A percentile compares a stretch with the other conserved stretches of the same genome.
These are phyloP conservation scores for Begonia fuchsioides DNA, from an alignment of 306 rosid species.

Conservation along the genomic window DNA sequence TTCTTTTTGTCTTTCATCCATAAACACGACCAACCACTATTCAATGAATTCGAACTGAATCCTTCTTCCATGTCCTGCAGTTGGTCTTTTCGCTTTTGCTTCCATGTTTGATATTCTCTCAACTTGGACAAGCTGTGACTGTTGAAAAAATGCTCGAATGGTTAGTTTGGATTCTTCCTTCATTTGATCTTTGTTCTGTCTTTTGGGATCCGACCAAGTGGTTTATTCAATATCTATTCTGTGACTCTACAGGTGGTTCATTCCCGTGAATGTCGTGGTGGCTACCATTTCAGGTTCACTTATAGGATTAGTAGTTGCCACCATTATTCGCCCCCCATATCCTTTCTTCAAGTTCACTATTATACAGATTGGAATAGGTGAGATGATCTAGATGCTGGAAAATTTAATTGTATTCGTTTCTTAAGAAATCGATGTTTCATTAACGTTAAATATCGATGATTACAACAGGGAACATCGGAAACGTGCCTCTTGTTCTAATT, in stretches of 20 bases:
- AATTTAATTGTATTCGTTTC: too few relatives aligned
- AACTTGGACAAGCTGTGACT: slow-evolving; percentile 79
- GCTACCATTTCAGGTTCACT: slow-evolving; percentile 55
- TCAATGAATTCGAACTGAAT: slow-evolving; percentile 1
- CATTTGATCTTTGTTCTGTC: background rate
- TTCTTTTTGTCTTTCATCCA: too few relatives aligned
- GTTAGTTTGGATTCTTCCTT: slow-evolving; percentile 23
- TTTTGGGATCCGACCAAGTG: background rate
- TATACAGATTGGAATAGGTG: slow-evolving; percentile 84
- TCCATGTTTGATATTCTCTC: slow-evolving; percentile 90
- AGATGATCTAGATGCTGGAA: too few relatives aligned
- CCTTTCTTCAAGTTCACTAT: slow-evolving; percentile 92
- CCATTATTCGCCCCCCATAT: slow-evolving; percentile 65
- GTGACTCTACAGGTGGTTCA: slow-evolving; percentile 78
- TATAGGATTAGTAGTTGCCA: slow-evolving; percentile 67
- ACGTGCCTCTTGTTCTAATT: slow-evolving; percentile 90
- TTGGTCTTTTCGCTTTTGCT: slow-evolving; percentile 83
- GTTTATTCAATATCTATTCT: slow-evolving; percentile 2
- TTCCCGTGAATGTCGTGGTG: slow-evolving; percentile 72
- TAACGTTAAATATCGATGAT: slow-evolving; percentile 4
- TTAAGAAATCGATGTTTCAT: background rate
- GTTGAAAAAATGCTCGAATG: slow-evolving; percentile 66
- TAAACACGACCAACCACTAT: too few relatives aligned
- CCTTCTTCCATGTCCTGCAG: slow-evolving; percentile 26
- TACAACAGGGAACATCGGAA: slow-evolving; percentile 85